Base-by-base conservation (phyloP, 441 rosid genomes). In the Brassica balearica region DNA sequence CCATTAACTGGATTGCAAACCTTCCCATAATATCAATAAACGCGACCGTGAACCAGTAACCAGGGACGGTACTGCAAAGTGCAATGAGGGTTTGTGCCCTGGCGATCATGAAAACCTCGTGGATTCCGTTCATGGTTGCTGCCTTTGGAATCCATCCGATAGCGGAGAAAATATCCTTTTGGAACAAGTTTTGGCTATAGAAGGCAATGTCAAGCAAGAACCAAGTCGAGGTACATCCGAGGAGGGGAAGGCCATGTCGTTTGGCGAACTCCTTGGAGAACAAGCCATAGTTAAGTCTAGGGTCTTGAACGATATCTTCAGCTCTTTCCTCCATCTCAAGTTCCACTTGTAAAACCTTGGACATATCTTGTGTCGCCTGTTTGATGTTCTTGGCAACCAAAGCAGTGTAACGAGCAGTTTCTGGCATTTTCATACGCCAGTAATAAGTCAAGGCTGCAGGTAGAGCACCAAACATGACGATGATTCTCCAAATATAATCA, bases 351-450 rank as follows among this genome's bases (percentile, higher is more conserved):
- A 86, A 2, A 89, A 51, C 58, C 58, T 51, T 51, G 58, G 58
- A 51, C 58, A 48, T 48, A 6, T 48, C 90, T 1, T 81, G 53
- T 1, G 88, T 86, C 0, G 87, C 92, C 63, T 88, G 84, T 66
- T 85, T 87, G 1, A 86, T 84, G 43, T 87, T 84, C 72, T 80
- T 85, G 6, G 90, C 92, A 0, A 87, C 79, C 4, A 88, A 86
- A 20, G 87, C 88, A 0, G 92, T 88, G 79, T 85, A 88, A 4
- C 88, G 88, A 38, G 92, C 92, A 3, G 88, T 85, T 77, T 87
- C 90, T 0, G 90, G 90, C 92, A 88, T 84, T 68, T 83, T 85
- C 89, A 85, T 87, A 48, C 87, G 82, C 88, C 87, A 88, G 34
- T 84, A 85, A 62, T 41, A 86, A 25, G 27, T 25, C 27, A 25